phyloP scores from a whole-genome alignment of 345 rosid genomes.

The Lenwebbia sp. region DNA sequence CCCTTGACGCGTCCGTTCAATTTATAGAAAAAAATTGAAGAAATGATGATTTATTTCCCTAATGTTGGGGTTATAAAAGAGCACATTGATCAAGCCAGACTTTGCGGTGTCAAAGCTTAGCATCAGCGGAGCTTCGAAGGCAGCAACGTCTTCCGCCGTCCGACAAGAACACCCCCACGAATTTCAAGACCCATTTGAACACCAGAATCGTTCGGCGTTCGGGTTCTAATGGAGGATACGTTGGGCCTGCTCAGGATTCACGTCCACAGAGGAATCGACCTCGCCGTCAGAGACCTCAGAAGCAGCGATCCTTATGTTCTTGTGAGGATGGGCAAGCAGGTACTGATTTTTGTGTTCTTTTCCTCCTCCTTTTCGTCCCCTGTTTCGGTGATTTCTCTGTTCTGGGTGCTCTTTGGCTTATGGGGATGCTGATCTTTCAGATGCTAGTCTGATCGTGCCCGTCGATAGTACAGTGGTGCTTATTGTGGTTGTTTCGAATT shows the following conservation, averaged over 20 bases:
- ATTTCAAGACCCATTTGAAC: not conserved
- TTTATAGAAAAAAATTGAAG: not conserved
- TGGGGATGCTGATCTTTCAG: not conserved
- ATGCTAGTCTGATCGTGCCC: not conserved
- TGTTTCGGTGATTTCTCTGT: not conserved
- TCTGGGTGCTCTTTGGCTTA: not conserved
- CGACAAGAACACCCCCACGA: not conserved
- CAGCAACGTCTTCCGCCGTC: not conserved
- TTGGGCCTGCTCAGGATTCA: conserved; percentile 67
- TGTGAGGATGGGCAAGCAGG: conserved; percentile 6
- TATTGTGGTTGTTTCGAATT: not conserved
- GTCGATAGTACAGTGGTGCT: not conserved
- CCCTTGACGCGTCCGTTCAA: not conserved
- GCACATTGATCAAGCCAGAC: not conserved
- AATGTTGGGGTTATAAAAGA: not conserved
- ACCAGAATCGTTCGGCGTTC: not conserved
- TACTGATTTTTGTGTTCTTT: not conserved
- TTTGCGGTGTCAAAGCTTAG: not conserved
- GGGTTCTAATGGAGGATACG: conserved; percentile 39
- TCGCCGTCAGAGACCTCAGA: conserved; percentile 65
- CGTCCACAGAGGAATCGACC: conserved; percentile 57
- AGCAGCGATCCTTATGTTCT: conserved; percentile 7
- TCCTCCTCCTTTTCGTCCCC: not conserved
- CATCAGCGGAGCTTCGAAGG: not conserved
- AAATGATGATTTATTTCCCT: not conserved